Percentiles rank a stretch among this genome's conserved stretches.
Evolutionary conservation across 352 stramenopile genomes (phyloP).

Genomic region (Phytophthora lateralis): DNA sequence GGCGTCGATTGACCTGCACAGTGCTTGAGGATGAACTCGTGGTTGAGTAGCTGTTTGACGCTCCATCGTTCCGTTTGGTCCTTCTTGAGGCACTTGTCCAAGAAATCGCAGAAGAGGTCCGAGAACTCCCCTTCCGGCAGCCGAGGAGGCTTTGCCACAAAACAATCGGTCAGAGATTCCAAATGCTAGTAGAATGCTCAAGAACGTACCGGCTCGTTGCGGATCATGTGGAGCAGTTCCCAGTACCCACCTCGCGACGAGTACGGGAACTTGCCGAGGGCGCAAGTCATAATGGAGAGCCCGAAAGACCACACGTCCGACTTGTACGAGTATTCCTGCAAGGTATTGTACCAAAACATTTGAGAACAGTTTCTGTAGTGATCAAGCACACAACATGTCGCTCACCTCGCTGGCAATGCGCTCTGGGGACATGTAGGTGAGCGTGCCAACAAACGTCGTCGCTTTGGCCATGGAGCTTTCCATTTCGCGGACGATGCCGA

Average conservation of each 20-base stretch:
- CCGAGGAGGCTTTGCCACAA: slow-evolving; percentile 47
- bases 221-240: slow-evolving; percentile 90
- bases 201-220: slow-evolving; percentile 70
- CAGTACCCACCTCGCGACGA: slow-evolving; percentile 89
- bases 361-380: neutral
- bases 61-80: slow-evolving; percentile 82
- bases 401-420: slow-evolving; percentile 87
- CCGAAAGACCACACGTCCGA: slow-evolving; percentile 89
- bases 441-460: slow-evolving; percentile 92
- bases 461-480: slow-evolving; percentile 87
- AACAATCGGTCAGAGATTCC: neutral
- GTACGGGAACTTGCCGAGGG: slow-evolving; percentile 89
- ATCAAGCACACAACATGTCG: neutral
- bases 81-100: slow-evolving; percentile 83
- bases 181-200: neutral
- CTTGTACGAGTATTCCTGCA: slow-evolving; percentile 85
- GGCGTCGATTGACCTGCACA: slow-evolving; percentile 30
- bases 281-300: slow-evolving; percentile 90
- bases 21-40: slow-evolving; percentile 69
- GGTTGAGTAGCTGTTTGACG: slow-evolving; percentile 75
- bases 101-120: slow-evolving; percentile 73
- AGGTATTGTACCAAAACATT: neutral
- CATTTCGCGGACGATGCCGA: slow-evolving; percentile 87
- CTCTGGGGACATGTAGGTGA: slow-evolving; percentile 95
- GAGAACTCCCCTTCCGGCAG: slow-evolving; percentile 80